Base-by-base conservation (phyloP, 179 eudicot genomes). In the Vitellaria paradoxa region DNA sequence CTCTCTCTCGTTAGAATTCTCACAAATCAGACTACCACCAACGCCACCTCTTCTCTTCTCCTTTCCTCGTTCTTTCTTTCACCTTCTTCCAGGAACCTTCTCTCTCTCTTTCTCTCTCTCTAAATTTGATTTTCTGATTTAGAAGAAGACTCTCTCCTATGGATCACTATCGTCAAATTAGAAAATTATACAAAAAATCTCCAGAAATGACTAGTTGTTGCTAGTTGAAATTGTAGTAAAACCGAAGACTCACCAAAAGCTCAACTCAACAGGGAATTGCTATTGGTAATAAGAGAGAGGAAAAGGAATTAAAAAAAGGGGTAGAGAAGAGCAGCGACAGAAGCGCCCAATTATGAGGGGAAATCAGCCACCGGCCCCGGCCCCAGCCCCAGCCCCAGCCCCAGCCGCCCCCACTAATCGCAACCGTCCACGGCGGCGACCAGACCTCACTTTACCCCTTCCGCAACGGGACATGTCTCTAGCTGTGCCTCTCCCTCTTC, bases 401-500 rank as follows among this genome's bases (percentile, higher is more conserved):
- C 21, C 70, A 70, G 11, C 82, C 40, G 45, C 73, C 60, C 1
- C 67, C 73, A 15, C 61, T 21, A 71, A 77, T 6, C 65, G 79
- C 18, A 71, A 26, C 70, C 87, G 82, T 12, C 68, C 80, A 4
- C 79, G 89, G 1, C 86, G 90, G 9, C 85, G 90, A 0, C 85
- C 84, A 0, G 89, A 84, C 65, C 69, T 87, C 6, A 84, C 87
- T 67, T 81, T 89, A 7, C 92, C 92, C 0, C 65, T 89, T 4
- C 90, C 90, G 4, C 82, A 76, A 2, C 83, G 92, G 14, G 84
- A 81, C 65, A 62, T 78, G 9, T 52, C 87, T 9, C 80, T 82
- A 9, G 91, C 91, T 49, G 91, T 88, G 11, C 91, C 91, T 0
- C 86, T 87, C 59, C 88, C 55, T 11, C 87, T 67, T 21, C 84